Evolutionary conservation across 2,329 filamentous ascomycete species (phyloP).

Genomic region (Pseudogymnoascus sp.): DNA sequence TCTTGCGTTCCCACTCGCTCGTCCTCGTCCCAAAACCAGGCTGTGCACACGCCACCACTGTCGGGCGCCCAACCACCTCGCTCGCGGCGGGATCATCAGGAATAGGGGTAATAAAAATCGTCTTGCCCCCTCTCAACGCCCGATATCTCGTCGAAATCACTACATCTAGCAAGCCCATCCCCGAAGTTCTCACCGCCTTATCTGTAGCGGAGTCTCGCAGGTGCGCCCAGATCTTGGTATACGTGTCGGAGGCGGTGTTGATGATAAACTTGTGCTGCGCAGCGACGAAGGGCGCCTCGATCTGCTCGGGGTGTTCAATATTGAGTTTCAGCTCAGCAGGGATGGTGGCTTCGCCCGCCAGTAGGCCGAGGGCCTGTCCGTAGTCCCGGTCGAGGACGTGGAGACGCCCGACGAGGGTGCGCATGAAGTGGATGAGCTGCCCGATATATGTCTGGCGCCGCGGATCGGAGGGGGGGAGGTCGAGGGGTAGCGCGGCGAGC

Average conservation of each 20-base stretch:
- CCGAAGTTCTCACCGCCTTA: constrained; percentile 16
- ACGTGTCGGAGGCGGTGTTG: constrained; percentile 36
- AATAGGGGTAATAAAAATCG: constrained; percentile 39
- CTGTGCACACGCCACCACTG: constrained; percentile 25
- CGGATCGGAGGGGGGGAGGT: constrained; percentile 29
- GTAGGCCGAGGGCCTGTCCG: constrained; percentile 41
- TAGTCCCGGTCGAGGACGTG: constrained; percentile 49
- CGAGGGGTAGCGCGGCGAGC: constrained; percentile 43
- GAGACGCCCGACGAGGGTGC: constrained; percentile 44
- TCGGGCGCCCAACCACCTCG: constrained; percentile 38
- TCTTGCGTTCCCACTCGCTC: constrained; percentile 19
- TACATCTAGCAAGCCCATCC: constrained; percentile 37
- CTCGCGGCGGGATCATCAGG: constrained; percentile 40
- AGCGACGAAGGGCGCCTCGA: constrained; percentile 40
- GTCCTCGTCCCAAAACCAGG: constrained; percentile 23
- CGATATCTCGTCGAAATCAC: constrained; percentile 45
- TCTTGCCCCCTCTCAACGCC: constrained; percentile 39
- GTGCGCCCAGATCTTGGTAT: constrained; percentile 31
- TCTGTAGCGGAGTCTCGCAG: constrained; percentile 31
- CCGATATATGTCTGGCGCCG: constrained; percentile 45
- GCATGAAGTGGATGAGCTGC: constrained; percentile 47
- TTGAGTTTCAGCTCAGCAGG: constrained; percentile 44
- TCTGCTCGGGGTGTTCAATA: constrained; percentile 43
- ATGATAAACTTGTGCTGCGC: constrained; percentile 49
- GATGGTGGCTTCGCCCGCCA: constrained; percentile 41